Base-by-base conservation (phyloP, 176 grass and related monocot genomes). In the Oryza glumipatula region DNA sequence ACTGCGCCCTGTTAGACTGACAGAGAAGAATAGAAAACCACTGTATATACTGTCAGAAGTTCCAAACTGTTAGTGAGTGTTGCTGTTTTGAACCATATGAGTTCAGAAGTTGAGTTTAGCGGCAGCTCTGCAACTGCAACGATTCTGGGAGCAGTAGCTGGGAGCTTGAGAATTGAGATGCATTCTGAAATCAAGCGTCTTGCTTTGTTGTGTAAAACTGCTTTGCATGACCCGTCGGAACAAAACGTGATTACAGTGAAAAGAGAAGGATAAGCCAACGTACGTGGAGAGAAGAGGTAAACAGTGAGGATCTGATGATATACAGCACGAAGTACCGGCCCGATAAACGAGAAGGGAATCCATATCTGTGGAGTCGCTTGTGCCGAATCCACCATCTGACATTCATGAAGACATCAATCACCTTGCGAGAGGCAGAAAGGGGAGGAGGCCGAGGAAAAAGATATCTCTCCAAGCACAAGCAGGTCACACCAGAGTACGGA, bases 381-480 rank as follows among this genome's bases (percentile, higher is more conserved):
- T 72, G 66, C 56, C 74, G 74, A 84, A 84, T 80, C 61, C 26
- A 21, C 17, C 61, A 28, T 70, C 70, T 70, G 82, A 85, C 71
- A 54, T 75, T 75, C 87, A 85, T 70, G 70, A 76, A 81, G 65
- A 24, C 88, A 85, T 70, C 72, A 85, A 85, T 89, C 88, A 65
- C 48, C 74, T 10, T 56, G 66, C 17, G 32, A 51, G 32, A 51
- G 15, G 19, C 32, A 54, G 12, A 67, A 17, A 12, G 45, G 4
- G 44, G 32, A 38, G 4, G 56, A 41, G 61, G 7, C 56, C 56
- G 45, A 52, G 15, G 19, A 73, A 52, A 64, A 46, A 54, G 5
- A 67, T 12, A 17, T 74, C 63, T 36, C 36, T 1, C 15, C 9
- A 52, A 32, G 72, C 65, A 76, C 6, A 52, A 43, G 65, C 65